phyloP scores from a whole-genome alignment of 2,329 filamentous ascomycete genomes.

The Aspergillus fijiensis region DNA sequence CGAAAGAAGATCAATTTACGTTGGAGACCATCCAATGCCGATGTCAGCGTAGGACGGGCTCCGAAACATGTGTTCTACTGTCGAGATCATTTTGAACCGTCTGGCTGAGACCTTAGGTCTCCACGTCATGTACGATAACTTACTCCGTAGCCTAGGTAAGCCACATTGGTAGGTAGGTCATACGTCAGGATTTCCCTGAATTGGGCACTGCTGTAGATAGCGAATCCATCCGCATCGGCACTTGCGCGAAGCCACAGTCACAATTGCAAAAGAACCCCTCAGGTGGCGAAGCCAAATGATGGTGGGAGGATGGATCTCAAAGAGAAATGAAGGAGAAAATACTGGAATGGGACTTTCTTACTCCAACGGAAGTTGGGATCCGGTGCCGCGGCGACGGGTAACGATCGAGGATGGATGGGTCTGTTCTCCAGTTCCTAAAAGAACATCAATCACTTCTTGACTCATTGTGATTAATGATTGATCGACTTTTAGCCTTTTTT shows the following conservation, averaged over 20 bases:
- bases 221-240: not conserved
- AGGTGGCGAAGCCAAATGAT: not conserved
- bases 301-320: too few species aligned
- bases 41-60: not conserved
- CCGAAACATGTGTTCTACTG: not conserved
- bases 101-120: not conserved
- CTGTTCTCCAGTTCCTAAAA: constrained; percentile 4
- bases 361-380: constrained; percentile 34
- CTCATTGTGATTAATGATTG: not conserved
- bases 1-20: not conserved
- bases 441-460: not conserved
- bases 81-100: not conserved
- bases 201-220: not conserved
- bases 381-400: constrained; percentile 41
- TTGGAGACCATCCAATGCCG: not conserved
- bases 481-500: not conserved
- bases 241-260: not conserved
- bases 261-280: constrained; percentile 6
- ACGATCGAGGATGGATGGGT: constrained; percentile 16
- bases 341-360: constrained; percentile 2
- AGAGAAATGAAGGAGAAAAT: not conserved
- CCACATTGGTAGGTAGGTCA: not conserved
- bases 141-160: not conserved
- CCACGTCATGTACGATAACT: not conserved
- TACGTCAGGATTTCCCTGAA: not conserved